Percentiles rank a stretch among this genome's conserved stretches.
Conservation (phyloP, 2,329 filamentous ascomycete genomes). For the Botryotinia narcissicola region DNA sequence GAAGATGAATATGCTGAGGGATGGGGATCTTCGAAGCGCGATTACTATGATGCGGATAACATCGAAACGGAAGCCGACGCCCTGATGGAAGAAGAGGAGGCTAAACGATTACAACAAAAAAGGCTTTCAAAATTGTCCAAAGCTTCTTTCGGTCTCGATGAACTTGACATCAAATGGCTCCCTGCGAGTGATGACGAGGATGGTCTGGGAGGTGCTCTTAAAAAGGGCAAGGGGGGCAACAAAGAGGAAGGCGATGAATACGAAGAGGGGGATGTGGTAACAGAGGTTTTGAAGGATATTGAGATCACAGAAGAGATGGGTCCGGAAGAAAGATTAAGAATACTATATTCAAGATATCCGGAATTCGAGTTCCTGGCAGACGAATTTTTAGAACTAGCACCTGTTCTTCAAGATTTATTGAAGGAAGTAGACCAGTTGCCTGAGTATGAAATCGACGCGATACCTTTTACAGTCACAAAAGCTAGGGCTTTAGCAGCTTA, state of each 20-base stretch:
- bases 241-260: constrained; percentile 47
- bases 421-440: constrained; percentile 48
- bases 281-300: constrained; percentile 80
- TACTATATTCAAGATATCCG: constrained; percentile 80
- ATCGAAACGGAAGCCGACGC: constrained; percentile 67
- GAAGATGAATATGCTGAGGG: constrained; percentile 61
- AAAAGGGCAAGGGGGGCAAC: constrained; percentile 48
- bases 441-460: constrained; percentile 30
- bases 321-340: constrained; percentile 68
- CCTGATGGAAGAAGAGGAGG: constrained; percentile 88
- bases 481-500: constrained; percentile 82
- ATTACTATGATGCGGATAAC: constrained; percentile 88
- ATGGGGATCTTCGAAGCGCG: constrained; percentile 85
- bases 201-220: background rate
- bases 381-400: constrained; percentile 55
- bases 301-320: constrained; percentile 79
- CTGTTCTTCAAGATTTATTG: constrained; percentile 58
- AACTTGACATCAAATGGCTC: constrained; percentile 71
- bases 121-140: constrained; percentile 85
- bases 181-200: background rate
- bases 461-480: constrained; percentile 54
- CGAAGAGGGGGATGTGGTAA: constrained; percentile 61
- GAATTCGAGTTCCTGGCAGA: constrained; percentile 85
- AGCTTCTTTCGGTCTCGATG: constrained; percentile 90
- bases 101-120: constrained; percentile 83